A percentile compares a stretch with the other conserved stretches of the same genome.
Evolutionary conservation across 202 grass and related monocot species (phyloP).

Genomic region (Setaria italica): DNA sequence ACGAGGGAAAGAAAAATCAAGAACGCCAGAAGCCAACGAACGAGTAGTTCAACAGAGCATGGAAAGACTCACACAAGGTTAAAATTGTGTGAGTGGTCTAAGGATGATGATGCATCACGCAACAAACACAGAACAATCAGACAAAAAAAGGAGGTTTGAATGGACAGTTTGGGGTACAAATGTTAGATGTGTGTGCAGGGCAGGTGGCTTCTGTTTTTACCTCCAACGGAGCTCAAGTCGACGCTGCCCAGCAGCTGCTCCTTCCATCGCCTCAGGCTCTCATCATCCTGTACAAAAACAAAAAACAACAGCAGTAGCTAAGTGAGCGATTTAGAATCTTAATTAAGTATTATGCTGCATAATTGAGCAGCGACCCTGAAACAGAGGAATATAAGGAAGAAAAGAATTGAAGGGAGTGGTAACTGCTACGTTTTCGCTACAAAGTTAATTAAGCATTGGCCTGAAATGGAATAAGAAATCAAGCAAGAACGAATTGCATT

Average conservation of each 20-base stretch:
- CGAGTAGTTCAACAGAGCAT: not conserved
- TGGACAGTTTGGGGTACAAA: not conserved
- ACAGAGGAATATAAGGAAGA: not conserved
- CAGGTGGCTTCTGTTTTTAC: conserved; percentile 33
- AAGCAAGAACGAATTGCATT: not conserved
- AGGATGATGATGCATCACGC: not conserved
- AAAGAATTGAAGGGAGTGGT: not conserved
- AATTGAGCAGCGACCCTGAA: not conserved
- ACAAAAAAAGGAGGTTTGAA: not conserved
- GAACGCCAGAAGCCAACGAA: not conserved
- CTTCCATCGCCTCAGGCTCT: conserved; percentile 85
- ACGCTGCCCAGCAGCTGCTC: conserved; percentile 75
- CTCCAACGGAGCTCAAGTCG: conserved; percentile 74
- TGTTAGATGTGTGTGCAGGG: not conserved
- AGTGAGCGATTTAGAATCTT: not conserved
- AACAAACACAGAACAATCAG: not conserved
- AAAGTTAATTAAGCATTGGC: not conserved
- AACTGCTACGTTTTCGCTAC: not conserved
- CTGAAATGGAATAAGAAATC: not conserved
- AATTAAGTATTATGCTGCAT: not conserved
- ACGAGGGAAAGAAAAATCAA: too few species aligned
- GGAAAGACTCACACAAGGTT: not conserved
- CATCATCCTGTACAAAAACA: conserved; percentile 56
- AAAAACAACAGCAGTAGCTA: not conserved
- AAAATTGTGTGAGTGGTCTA: not conserved